Evolutionary conservation across 2,329 filamentous ascomycete genomes (phyloP).

Genomic region (Apiospora rasikravindrae): DNA sequence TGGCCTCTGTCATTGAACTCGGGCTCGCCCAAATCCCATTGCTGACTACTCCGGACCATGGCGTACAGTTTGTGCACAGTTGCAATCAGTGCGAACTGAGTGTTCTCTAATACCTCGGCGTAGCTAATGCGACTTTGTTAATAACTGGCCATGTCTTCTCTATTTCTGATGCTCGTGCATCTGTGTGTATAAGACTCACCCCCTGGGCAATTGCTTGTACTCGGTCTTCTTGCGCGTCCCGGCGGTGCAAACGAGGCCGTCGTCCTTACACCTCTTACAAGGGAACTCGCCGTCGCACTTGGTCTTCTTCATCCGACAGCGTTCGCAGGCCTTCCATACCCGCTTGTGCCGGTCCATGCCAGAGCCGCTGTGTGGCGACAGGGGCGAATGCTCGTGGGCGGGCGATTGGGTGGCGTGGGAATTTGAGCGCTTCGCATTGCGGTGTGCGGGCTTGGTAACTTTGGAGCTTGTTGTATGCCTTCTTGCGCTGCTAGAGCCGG

Average conservation of each 20-base stretch:
- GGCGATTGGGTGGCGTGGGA: constrained; percentile 43
- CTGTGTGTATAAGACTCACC: constrained; percentile 46
- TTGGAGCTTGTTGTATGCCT: constrained; percentile 42
- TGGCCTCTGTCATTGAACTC: constrained; percentile 67
- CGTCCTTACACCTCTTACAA: constrained; percentile 70
- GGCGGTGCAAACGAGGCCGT: constrained; percentile 67
- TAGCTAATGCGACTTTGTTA: constrained; percentile 48
- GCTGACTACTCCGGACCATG: constrained; percentile 64
- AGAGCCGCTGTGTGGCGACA: constrained; percentile 43
- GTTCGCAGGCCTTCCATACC: constrained; percentile 70
- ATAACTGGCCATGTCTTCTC: neutral
- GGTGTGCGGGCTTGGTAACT: constrained; percentile 55
- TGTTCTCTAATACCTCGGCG: constrained; percentile 69
- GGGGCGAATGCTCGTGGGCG: constrained; percentile 45
- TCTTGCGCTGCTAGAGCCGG: neutral
- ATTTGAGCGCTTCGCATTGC: constrained; percentile 56
- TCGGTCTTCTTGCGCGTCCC: constrained; percentile 71
- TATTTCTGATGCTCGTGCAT: neutral
- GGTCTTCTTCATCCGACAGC: constrained; percentile 73
- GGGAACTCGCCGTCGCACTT: constrained; percentile 72
- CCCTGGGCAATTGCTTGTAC: constrained; percentile 68
- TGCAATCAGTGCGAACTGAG: constrained; percentile 67
- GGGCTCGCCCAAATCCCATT: constrained; percentile 67
- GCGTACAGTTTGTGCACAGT: constrained; percentile 70
- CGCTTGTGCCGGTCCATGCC: constrained; percentile 64